A percentile compares a stretch with the other conserved stretches of the same genome.
These are phyloP conservation scores for Trametes elegans DNA, from an alignment of 768 basidiomycete genomes.

Conservation along the genomic window DNA sequence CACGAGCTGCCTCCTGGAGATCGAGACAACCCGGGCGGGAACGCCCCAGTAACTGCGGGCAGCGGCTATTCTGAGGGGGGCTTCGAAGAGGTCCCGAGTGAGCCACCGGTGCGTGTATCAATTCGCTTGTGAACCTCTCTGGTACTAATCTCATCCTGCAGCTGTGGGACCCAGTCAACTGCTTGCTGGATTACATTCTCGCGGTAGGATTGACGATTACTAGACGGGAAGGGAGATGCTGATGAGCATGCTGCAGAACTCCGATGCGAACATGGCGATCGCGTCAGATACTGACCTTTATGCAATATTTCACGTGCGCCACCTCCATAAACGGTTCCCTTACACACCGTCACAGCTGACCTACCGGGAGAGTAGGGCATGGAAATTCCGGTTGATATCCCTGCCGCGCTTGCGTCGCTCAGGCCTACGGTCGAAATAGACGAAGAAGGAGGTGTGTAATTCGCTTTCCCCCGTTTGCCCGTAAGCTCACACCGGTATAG, in stretches of 20 bases:
- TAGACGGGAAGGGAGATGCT: background rate
- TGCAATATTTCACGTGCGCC: constrained; percentile 7
- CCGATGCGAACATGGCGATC: constrained; percentile 12
- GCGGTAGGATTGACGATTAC: background rate
- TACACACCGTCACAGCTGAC: background rate
- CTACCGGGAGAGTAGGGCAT: background rate
- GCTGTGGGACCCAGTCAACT: constrained; percentile 12
- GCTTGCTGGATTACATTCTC: constrained; percentile 18
- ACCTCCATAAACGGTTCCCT: background rate
- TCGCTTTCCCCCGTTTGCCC: background rate
- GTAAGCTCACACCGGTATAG: background rate
- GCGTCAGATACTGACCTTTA: constrained; percentile 12
- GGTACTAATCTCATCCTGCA: background rate
- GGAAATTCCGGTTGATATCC: constrained; percentile 5
- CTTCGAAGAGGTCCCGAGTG: background rate
- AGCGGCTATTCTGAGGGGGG: background rate
- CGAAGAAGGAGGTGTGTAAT: constrained; percentile 8
- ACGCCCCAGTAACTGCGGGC: background rate
- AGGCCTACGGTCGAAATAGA: constrained; percentile 15
- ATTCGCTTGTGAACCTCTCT: background rate
- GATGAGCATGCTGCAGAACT: constrained; percentile 1
- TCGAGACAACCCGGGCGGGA: background rate
- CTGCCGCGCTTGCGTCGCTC: background rate
- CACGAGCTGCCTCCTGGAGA: background rate
- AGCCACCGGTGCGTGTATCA: background rate